Evolutionary conservation across 768 basidiomycete species (phyloP).

Genomic region (Omphalotus guepiniiformis): DNA sequence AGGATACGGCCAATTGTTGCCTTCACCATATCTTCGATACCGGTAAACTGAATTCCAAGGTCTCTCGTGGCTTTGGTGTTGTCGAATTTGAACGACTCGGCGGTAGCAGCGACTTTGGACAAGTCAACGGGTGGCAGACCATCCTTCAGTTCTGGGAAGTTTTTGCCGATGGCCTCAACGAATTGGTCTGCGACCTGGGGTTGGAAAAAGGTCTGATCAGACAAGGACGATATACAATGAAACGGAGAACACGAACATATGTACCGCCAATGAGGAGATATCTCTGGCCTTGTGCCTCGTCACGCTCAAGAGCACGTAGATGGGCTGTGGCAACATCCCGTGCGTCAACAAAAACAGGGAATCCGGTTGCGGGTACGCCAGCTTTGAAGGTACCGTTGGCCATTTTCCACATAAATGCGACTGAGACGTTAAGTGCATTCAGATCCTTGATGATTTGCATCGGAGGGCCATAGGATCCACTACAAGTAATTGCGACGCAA

Average conservation of each 20-base stretch:
- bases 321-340: conserved; percentile 29
- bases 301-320: conserved; percentile 19
- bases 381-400: conserved; percentile 11
- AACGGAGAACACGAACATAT: conserved; percentile 6
- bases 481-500: not conserved
- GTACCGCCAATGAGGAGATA: conserved; percentile 13
- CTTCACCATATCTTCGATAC: conserved; percentile 4
- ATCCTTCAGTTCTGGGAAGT: conserved; percentile 9
- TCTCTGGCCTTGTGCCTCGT: conserved; percentile 10
- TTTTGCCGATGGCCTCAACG: conserved; percentile 8
- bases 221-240: not conserved
- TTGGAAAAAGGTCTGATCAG: not conserved
- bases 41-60: conserved; percentile 8
- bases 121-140: conserved; percentile 7
- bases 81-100: conserved; percentile 1
- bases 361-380: conserved; percentile 8
- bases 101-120: not conserved
- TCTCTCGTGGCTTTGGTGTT: conserved; percentile 8
- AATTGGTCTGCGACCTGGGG: conserved; percentile 7
- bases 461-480: conserved; percentile 8
- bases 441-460: conserved; percentile 6
- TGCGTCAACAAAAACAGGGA: conserved; percentile 22
- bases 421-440: conserved; percentile 13
- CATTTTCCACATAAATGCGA: conserved; percentile 10
- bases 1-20: conserved; percentile 6